Conservation (phyloP, 202 grass and related monocot genomes). For the Brachypodium distachyon region DNA sequence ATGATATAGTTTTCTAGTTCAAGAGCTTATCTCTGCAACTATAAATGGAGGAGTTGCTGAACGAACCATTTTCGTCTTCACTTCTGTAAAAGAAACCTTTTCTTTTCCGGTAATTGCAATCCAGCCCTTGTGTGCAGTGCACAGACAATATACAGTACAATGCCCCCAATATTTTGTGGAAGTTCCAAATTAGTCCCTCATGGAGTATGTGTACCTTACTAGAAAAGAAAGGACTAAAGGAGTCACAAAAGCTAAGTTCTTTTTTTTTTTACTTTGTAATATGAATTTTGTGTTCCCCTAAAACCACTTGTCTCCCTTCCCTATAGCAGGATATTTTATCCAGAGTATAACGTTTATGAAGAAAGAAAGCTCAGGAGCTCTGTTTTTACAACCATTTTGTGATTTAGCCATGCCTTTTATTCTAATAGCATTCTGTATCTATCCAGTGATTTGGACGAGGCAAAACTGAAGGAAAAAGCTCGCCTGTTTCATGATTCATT, state of each 20-base stretch:
- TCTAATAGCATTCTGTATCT: background rate
- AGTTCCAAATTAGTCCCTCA: background rate
- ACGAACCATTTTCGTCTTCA: background rate
- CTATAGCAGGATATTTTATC: background rate
- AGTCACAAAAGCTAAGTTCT: background rate
- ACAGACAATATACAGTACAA: background rate
- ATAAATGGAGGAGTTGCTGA: background rate
- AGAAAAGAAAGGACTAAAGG: background rate
- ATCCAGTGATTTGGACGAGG: conserved; percentile 60
- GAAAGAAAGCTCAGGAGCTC: background rate
- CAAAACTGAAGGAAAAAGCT: conserved; percentile 78
- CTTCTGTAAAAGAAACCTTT: background rate
- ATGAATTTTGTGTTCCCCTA: too few species aligned
- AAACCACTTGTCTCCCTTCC: background rate
- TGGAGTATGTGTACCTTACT: background rate
- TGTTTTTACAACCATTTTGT: background rate
- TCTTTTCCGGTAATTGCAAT: background rate
- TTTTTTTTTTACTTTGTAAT: too few species aligned
- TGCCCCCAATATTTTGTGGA: background rate
- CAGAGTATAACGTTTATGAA: background rate
- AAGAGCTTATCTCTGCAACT: conserved; percentile 9
- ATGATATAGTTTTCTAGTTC: background rate
- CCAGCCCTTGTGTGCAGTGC: background rate
- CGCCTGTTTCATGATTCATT: conserved; percentile 88
- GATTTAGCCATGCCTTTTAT: background rate